Evolutionary conservation across 164 flowering plant species (phyloP), one percentile per base, ranked within the genome.

Genomic region (Cinnamomum chago): DNA sequence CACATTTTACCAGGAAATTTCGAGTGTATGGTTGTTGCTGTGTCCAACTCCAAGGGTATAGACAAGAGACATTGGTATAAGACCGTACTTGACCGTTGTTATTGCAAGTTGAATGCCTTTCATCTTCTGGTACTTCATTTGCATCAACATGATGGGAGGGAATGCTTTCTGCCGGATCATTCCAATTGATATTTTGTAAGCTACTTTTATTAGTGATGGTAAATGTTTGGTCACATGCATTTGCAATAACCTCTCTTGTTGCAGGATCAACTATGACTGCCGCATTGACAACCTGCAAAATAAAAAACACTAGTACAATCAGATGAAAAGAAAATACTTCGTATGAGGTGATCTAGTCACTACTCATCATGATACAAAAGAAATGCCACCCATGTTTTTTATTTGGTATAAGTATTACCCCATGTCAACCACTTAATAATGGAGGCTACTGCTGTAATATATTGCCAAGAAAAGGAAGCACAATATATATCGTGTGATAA

Each of bases 251-350:
- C 75, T 83, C 82, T 69, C 82, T 89, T 65, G 74, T 70, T 67
- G 88, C 89, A 74, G 98, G 97, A 81, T 93, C 95, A 50, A 91
- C 97, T 70, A 93, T 89, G 51, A 93, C 85, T 70, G 97, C 98
- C 75, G 97, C 94, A 88, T 93, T 95, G 23, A 86, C 87, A 50
- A 87, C 79, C 97, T 90, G 87, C 14, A 72, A 28, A 60, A 67
- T 30, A 7, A 28, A 22, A 14, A 7, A 68, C 1, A 18, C 55
- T 18, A n/a, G 35, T 17, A 68, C 51, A 68, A 18, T 35, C 20
- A 55, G 60, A 55, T 55, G 60, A 55, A 40, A 40, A 40, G 47
- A 5, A 35, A 40, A 40, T 40, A 40, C 47, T 40, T 55, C 18
- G 5, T 55, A 55, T 55, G 17, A 55, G n/a, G 6, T 55, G 17